Percentiles rank a stretch among this genome's conserved stretches.
Evolutionary conservation across 306 rosid species (phyloP).

Genomic region (Cicer bijugum): DNA sequence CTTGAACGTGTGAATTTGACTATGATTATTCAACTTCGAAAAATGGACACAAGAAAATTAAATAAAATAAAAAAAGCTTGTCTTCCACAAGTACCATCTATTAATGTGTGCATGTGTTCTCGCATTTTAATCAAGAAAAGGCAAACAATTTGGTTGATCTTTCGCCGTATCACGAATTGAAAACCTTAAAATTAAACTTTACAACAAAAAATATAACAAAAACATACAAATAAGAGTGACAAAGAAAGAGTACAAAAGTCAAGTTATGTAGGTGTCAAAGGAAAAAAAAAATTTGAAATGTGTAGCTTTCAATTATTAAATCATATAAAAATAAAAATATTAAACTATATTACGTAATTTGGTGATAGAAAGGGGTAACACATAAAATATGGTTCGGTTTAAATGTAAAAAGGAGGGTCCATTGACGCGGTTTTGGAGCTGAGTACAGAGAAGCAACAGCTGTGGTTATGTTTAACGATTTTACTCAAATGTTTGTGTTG

Average conservation of each 20-base stretch:
- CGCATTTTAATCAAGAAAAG: conserved; percentile 48
- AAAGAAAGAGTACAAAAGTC: conserved; percentile 54
- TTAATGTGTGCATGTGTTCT: conserved; percentile 44
- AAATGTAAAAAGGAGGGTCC: conserved; percentile 46
- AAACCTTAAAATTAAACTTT: conserved; percentile 41
- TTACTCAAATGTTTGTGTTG: background rate
- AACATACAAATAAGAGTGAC: conserved; percentile 18
- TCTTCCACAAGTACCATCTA: conserved; percentile 14
- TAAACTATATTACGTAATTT: conserved; percentile 1
- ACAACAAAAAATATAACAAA: background rate
- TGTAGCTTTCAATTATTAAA: background rate
- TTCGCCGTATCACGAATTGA: conserved; percentile 45
- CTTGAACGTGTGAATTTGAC: conserved; percentile 45
- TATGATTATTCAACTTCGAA: conserved; percentile 30
- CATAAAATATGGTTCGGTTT: conserved; percentile 1
- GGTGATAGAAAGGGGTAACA: conserved; percentile 23
- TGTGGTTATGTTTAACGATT: conserved; percentile 51
- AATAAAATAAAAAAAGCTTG: background rate
- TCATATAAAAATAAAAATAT: background rate
- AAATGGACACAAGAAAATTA: background rate
- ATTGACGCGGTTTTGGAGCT: conserved; percentile 78
- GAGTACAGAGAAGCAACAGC: conserved; percentile 82
- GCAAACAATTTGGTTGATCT: conserved; percentile 2
- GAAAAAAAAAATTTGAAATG: conserved; percentile 41
- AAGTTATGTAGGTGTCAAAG: conserved; percentile 60